Conservation (phyloP, 179 eudicot genomes). For the Carnegiea gigantea region DNA sequence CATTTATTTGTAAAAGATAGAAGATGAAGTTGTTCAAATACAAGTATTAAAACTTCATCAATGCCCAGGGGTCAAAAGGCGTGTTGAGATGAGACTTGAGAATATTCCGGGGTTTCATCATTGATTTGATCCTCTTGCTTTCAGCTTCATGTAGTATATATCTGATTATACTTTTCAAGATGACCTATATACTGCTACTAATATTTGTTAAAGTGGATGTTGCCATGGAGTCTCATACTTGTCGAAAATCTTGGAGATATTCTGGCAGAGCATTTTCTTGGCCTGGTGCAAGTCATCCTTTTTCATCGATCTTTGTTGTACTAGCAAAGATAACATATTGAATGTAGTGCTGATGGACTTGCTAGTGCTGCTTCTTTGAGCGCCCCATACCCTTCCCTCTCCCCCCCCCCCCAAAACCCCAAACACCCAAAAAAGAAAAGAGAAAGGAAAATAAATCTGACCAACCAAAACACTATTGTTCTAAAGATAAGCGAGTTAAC, state of each 20-base stretch:
- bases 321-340: not conserved
- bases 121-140: not conserved
- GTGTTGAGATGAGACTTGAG: not conserved
- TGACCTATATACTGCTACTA: not conserved
- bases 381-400: not conserved
- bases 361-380: not conserved
- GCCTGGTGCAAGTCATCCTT: no score
- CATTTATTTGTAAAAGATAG: not conserved
- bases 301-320: not conserved
- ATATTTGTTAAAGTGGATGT: not conserved
- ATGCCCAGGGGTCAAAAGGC: not conserved
- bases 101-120: not conserved
- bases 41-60: no score
- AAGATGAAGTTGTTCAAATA: not conserved
- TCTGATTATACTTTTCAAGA: not conserved
- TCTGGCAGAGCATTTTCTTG: no score
- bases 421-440: no score
- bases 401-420: not conserved
- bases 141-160: not conserved
- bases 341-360: not conserved
- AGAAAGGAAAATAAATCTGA: not conserved
- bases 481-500: not conserved
- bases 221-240: not conserved
- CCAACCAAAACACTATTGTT: not conserved
- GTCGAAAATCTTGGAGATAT: no score